Evolutionary conservation across 768 basidiomycete genomes (phyloP), one percentile per base, ranked within the genome.

Genomic region (Clitopilus passeckerianus): DNA sequence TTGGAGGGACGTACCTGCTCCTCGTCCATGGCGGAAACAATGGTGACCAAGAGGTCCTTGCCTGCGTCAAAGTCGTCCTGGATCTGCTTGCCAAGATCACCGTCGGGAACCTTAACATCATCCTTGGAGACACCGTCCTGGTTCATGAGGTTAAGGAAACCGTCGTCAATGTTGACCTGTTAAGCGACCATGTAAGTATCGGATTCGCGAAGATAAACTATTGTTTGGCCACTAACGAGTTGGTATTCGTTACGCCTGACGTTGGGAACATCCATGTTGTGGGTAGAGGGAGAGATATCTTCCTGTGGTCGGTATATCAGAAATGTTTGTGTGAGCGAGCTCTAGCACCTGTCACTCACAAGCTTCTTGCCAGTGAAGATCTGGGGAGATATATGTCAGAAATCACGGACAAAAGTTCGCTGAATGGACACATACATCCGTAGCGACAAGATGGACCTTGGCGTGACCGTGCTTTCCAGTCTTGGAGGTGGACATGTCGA

Each of bases 381-480:
- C 96, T 97, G 41, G 57, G 20, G 53, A 60, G 43, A 61, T 37
- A 34, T 37, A 35, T 30, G 57, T 70, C 57, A 64, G 57, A 56
- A 59, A 41, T 16, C 60, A 20, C 43, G 50, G 9, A 35, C 54
- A 22, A 46, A n/a, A 22, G 57, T 30, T 55, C 60, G 16, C 18
- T 43, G 24, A 55, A 54, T 37, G 6, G 53, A 53, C 33, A 85
- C 93, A 63, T 72, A 97, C 95, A 78, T 99, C 97, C 73, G 93
- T 91, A 73, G 87, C 97, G 67, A 98, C 86, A 63, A 99, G 85
- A 78, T 98, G 95, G 71, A 98, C 97, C 80, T 98, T 99, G 76
- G 97, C 96, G 81, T 99, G 96, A 69, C 96, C 96, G 82, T 98
- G 96, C 86, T 98, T 98, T 69, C 96, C 95, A 53, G 95, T 96